Evolutionary conservation across 2,329 filamentous ascomycete genomes (phyloP), one percentile per base, ranked within the genome.

Genomic region (Neonectria neomacrospora): DNA sequence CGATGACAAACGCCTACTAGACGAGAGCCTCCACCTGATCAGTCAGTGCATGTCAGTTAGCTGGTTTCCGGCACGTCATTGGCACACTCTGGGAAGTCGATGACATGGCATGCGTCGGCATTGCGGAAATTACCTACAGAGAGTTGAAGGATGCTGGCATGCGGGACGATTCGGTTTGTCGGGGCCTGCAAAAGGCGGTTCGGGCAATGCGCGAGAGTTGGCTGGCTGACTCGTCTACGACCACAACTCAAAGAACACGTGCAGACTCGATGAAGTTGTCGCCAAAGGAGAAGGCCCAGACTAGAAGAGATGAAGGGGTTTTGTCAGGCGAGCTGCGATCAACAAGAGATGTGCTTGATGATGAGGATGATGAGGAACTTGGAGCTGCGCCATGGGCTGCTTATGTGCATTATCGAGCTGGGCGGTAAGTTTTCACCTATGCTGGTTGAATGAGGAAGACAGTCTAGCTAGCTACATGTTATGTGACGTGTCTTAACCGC

Each of bases 171-270:
- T 37, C 50, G 10, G 34, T 53, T 18, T 53, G 50, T 53, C 32
- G 18, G 18, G 50, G 50, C 9, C 32, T 53, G n/a, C 50, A 53
- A 16, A 37, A 22, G 18, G 50, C 50, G 22, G 32, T 37, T n/a
- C 30, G 50, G 50, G n/a, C n/a, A 53, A 18, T 53, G n/a, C 50
- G 50, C 9, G 50, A 51, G n/a, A 28, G 3, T 18, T 51, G 47
- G 47, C 47, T 34, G 23, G 22, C 47, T 18, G 47, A 18, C 16
- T 51, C 26, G n/a, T 41, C 37, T 3, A 41, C 18, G 16, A 7
- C 37, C 37, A 41, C 37, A 18, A 16, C 37, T 18, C 37, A 41
- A 41, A n/a, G n/a, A n/a, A 41, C 37, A 41, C 37, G 16, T 7
- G 16, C 16, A 41, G n/a, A 5, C 5, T 41, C n/a, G n/a, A 14